phyloP scores from a whole-genome alignment of 2,329 filamentous ascomycete species.

The Alternaria sp. region DNA sequence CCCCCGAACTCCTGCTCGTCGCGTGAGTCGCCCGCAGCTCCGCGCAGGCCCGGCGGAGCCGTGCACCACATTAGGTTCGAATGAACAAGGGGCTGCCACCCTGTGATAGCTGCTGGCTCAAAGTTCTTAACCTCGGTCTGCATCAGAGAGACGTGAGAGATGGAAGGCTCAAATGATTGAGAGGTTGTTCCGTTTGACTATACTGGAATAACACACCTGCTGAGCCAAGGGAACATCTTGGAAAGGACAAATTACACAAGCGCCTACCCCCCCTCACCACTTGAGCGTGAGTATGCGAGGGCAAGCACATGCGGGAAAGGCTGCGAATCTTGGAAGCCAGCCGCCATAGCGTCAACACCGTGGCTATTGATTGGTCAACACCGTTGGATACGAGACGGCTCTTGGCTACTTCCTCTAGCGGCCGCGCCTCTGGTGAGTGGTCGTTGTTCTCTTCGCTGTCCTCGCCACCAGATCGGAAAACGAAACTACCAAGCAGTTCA shows the following conservation, averaged over 20 bases:
- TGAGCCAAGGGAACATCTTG: not conserved
- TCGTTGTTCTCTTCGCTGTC: conserved; percentile 4
- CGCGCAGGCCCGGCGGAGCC: not conserved
- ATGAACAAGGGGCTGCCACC: not conserved
- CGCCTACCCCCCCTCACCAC: conserved; percentile 3
- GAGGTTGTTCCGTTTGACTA: not conserved
- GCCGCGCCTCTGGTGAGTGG: conserved; percentile 13
- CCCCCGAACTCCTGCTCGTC: not conserved
- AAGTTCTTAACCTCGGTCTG: not conserved
- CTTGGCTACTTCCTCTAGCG: conserved; percentile 19
- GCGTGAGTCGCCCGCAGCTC: not conserved
- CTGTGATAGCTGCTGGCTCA: not conserved
- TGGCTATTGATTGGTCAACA: conserved; percentile 13
- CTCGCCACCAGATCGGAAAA: conserved; percentile 8
- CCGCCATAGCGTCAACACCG: conserved; percentile 2
- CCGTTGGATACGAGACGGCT: conserved; percentile 18
- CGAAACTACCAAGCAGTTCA: conserved; percentile 1
- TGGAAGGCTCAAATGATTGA: not conserved
- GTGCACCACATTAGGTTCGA: not conserved
- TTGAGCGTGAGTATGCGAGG: not conserved
- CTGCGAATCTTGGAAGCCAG: conserved; percentile 13
- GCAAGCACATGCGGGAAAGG: conserved; percentile 12
- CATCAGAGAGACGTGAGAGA: not conserved
- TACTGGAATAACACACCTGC: not conserved
- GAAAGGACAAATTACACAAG: not conserved